Evolutionary conservation across 2,329 filamentous ascomycete species (phyloP), one percentile per base, ranked within the genome.

Genomic region (Cladobotryum protrusum): DNA sequence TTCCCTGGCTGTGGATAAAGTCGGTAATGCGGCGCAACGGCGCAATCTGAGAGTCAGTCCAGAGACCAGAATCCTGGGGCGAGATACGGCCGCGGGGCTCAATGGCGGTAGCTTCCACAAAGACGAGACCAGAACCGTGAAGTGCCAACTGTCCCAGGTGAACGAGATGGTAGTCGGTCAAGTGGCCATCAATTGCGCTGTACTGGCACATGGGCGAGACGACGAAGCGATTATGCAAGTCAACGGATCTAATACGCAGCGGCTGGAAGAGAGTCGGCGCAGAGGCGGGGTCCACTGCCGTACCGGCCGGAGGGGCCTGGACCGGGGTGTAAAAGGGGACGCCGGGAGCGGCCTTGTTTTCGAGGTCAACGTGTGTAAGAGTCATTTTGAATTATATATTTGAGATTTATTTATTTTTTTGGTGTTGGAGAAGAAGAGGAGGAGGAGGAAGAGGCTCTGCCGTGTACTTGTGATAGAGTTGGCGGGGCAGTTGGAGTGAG

Each of bases 31-130:
- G 78, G 62, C 77, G 79, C 51, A 95, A 70, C 0, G 84, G 83
- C 55, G 78, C 83, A 53, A 91, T 85, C 66, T 96, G 91, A 33
- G 78, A 82, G 65, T 96, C 91, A 54, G 86, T 76, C 91, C 90
- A 96, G 7, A 96, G 70, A 1, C 91, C 89, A 12, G 73, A 70
- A 64, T 92, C 87, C 64, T 91, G 76, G 1, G 89, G 89, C 1
- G 87, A 86, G 72, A 95, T 95, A 49, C 91, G 81, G 24, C 90
- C 90, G 57, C 91, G 82, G 5, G 87, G 70, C 9, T 80, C 74
- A 0, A 95, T 86, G 32, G 83, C 75, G 1, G 87, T 90, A 20
- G 90, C 89, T 71, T 96, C 91, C 50, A 91, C 75, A 52, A 90
- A 80, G 44, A 85, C 72, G 15, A 95, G 72, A 2, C 81, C 86